Percentiles rank a stretch among this genome's conserved stretches.
Conservation (phyloP, 1,139 yeast genomes). For the Taphrina sp. region DNA sequence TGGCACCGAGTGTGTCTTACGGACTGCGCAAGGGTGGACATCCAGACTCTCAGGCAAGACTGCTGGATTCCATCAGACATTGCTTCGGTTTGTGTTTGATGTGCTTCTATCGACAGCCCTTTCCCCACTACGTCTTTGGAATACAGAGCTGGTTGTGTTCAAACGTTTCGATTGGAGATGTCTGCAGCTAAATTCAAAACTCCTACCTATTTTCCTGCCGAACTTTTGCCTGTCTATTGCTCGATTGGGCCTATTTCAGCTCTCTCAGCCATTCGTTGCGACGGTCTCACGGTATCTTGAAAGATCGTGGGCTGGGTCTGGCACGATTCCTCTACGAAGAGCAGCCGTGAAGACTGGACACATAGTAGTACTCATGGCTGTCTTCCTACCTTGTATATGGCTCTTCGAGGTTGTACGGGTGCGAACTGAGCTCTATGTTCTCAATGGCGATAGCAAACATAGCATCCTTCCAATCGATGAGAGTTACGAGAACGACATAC, state of each 20-base stretch:
- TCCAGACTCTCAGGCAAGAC: neutral
- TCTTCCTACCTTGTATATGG: too few relatives aligned
- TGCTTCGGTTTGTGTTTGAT: neutral
- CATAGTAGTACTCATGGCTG: neutral
- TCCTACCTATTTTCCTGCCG: slow-evolving; percentile 8
- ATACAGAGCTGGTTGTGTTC: slow-evolving; percentile 12
- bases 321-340: neutral
- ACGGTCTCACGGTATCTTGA: too few relatives aligned
- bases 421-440: neutral
- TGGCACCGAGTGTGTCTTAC: neutral
- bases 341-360: neutral
- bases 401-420: slow-evolving; percentile 6
- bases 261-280: too few relatives aligned
- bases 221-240: neutral
- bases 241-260: neutral
- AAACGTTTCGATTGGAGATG: slow-evolving; percentile 16
- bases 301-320: too few relatives aligned
- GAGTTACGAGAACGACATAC: slow-evolving; percentile 1
- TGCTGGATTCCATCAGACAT: neutral
- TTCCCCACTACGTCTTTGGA: neutral
- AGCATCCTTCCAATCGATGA: slow-evolving; percentile 10
- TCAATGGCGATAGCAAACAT: slow-evolving; percentile 14
- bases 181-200: slow-evolving; percentile 6
- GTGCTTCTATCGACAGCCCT: neutral
- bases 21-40: neutral